A percentile compares a stretch with the other conserved stretches of the same genome.
Conservation (phyloP, 2,329 filamentous ascomycete species). For the Xylogone sp. region DNA sequence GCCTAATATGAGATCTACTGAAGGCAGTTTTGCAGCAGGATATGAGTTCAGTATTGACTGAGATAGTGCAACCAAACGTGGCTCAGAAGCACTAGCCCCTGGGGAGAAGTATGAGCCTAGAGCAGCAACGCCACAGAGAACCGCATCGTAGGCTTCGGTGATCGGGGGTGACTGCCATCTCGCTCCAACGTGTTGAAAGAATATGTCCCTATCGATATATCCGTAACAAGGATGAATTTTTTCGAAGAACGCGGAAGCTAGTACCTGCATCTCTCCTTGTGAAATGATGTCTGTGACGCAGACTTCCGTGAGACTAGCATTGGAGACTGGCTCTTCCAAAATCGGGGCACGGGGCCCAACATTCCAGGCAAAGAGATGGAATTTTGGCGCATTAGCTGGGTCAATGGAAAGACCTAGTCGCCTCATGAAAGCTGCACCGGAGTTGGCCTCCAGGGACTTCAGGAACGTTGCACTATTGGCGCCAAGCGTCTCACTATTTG, state of each 20-base stretch:
- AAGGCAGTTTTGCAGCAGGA: not conserved
- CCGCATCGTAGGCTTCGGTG: not conserved
- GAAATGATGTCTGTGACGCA: not conserved
- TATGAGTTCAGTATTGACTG: not conserved
- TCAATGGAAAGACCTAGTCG: not conserved
- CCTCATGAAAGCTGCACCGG: not conserved
- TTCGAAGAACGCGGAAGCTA: slow-evolving; percentile 1
- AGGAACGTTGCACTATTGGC: not conserved
- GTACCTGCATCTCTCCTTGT: slow-evolving; percentile 5
- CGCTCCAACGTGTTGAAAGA: not conserved
- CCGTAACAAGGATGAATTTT: slow-evolving; percentile 1
- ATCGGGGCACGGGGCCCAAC: not conserved
- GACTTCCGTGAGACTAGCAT: not conserved
- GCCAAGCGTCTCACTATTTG: not conserved
- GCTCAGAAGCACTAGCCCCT: not conserved
- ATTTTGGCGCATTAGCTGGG: not conserved
- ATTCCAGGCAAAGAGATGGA: not conserved
- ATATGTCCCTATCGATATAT: not conserved
- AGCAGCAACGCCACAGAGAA: not conserved
- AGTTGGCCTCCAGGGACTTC: not conserved
- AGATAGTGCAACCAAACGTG: not conserved
- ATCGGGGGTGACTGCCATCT: not conserved
- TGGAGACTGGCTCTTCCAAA: not conserved
- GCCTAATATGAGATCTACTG: not conserved
- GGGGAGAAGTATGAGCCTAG: not conserved